Evolutionary conservation across 2,329 filamentous ascomycete genomes (phyloP).

Genomic region (Penicillium sp.): DNA sequence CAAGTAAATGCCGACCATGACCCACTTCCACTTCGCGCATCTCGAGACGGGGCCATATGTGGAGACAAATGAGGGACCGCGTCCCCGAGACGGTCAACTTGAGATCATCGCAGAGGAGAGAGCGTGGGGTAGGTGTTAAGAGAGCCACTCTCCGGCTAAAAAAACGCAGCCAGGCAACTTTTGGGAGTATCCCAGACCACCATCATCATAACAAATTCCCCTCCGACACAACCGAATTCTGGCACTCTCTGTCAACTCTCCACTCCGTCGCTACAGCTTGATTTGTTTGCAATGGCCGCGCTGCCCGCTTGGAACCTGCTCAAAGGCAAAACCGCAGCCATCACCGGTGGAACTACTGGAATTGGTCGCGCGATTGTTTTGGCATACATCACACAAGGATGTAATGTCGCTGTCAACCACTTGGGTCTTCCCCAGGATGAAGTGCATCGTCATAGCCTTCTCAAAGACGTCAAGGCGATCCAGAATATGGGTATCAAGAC

Average conservation of each 20-base stretch:
- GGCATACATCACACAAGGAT: conserved; percentile 31
- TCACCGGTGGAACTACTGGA: conserved; percentile 24
- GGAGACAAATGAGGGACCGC: too few relatives aligned
- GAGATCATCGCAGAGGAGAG: too few relatives aligned
- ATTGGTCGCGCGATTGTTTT: conserved; percentile 24
- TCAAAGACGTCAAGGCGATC: conserved; percentile 27
- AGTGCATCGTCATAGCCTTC: conserved; percentile 19
- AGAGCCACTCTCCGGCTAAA: too few relatives aligned
- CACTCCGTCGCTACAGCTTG: not conserved
- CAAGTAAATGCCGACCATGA: too few relatives aligned
- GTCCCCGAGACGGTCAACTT: too few relatives aligned
- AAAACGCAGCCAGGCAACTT: too few relatives aligned
- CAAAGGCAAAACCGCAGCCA: conserved; percentile 23
- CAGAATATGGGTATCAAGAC: conserved; percentile 10
- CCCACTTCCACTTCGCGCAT: too few relatives aligned
- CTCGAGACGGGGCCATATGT: too few relatives aligned
- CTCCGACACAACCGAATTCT: too few relatives aligned
- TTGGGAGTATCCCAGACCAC: too few relatives aligned
- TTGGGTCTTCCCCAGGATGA: conserved; percentile 30
- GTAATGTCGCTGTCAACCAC: conserved; percentile 36
- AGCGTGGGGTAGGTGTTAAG: too few relatives aligned
- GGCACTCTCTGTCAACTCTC: not conserved
- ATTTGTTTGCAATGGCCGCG: conserved; percentile 14
- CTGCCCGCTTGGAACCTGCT: conserved; percentile 29
- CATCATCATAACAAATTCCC: too few relatives aligned